A percentile compares a stretch with the other conserved stretches of the same genome.
Evolutionary conservation across 1,284 basidiomycete species (phyloP).

Genomic region (Fomes fomentarius): DNA sequence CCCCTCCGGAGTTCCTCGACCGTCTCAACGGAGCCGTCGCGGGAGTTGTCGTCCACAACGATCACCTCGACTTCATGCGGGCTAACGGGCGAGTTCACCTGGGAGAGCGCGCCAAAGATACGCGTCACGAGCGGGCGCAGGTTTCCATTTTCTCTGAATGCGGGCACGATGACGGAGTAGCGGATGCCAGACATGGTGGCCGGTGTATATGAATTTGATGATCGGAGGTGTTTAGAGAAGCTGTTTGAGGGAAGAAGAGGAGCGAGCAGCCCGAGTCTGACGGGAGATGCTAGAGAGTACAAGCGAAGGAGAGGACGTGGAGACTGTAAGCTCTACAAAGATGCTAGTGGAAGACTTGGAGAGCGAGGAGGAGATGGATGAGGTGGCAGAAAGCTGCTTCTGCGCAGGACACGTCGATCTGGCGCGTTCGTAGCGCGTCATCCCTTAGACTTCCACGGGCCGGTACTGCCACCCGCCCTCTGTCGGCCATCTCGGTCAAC

Average conservation of each 20-base stretch:
- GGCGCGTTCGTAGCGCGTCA: neutral
- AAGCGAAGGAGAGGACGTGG: neutral
- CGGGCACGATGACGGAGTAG: slow-evolving; percentile 49
- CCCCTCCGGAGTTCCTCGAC: slow-evolving; percentile 40
- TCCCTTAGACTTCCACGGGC: no score
- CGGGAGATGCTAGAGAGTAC: slow-evolving; percentile 8
- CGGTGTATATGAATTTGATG: neutral
- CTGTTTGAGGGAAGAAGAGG: no score
- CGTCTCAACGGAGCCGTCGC: slow-evolving; percentile 46
- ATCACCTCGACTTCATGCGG: slow-evolving; percentile 42
- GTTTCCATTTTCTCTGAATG: slow-evolving; percentile 50
- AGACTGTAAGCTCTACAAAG: neutral
- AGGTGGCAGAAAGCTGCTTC: neutral
- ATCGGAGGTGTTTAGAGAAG: no score
- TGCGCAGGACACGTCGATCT: neutral
- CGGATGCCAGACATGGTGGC: slow-evolving; percentile 30
- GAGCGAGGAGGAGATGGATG: neutral
- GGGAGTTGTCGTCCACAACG: slow-evolving; percentile 51
- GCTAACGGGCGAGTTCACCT: slow-evolving; percentile 33
- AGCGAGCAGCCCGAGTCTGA: slow-evolving; percentile 16
- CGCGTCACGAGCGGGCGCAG: slow-evolving; percentile 43
- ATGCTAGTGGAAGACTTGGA: neutral
- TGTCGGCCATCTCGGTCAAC: no score
- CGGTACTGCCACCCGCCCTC: neutral
- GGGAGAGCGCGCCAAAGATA: slow-evolving; percentile 37